phyloP scores from a whole-genome alignment of 2,329 filamentous ascomycete species.

The Elsinoe ampelina region DNA sequence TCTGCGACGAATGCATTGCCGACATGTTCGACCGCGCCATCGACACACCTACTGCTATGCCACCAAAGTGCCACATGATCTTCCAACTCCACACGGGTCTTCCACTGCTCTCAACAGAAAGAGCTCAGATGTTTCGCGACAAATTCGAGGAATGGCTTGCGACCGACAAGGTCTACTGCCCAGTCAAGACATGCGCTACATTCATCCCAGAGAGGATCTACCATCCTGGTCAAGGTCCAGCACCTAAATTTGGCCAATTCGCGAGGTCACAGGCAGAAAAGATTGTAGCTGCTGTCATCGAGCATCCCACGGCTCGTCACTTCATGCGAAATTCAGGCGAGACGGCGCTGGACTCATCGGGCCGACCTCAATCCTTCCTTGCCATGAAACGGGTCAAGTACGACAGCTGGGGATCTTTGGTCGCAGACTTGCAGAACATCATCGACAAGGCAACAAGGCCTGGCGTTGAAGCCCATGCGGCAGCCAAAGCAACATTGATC shows the following conservation, averaged over 20 bases:
- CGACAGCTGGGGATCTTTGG: neutral
- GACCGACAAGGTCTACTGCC: slow-evolving; percentile 40
- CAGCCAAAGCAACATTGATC: neutral
- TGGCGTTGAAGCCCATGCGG: neutral
- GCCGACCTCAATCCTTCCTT: neutral
- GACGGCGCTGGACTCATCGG: no score
- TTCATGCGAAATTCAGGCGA: neutral
- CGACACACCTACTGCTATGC: slow-evolving; percentile 34
- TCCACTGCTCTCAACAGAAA: slow-evolving; percentile 28
- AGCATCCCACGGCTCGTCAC: neutral
- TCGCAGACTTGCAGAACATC: slow-evolving; percentile 8
- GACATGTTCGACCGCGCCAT: slow-evolving; percentile 35
- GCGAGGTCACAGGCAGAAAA: neutral
- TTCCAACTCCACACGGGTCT: slow-evolving; percentile 35
- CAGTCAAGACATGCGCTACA: slow-evolving; percentile 38
- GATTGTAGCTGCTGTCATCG: slow-evolving; percentile 5
- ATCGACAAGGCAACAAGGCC: neutral
- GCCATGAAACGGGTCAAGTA: neutral
- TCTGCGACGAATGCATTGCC: slow-evolving; percentile 31
- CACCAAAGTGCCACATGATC: slow-evolving; percentile 37
- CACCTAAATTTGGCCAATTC: neutral
- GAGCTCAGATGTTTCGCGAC: slow-evolving; percentile 31
- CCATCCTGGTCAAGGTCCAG: neutral
- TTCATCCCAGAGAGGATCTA: slow-evolving; percentile 35
- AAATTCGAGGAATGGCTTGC: slow-evolving; percentile 43